Evolutionary conservation across 2,329 filamentous ascomycete species (phyloP).

Genomic region (Epichloe hybrida): DNA sequence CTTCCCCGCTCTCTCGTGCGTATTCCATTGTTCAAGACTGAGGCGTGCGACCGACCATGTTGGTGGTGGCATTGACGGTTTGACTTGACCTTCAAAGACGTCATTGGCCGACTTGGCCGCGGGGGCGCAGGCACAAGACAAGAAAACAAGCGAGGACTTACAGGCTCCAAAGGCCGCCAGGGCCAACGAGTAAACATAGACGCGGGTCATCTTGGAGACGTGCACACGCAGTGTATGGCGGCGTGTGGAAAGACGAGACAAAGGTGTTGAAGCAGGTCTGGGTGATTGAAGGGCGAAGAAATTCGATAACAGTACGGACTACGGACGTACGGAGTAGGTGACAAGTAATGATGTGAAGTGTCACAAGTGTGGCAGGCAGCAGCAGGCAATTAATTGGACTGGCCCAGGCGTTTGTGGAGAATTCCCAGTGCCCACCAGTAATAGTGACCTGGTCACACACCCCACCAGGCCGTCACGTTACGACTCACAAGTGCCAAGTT

Average conservation of each 20-base stretch:
- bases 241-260: not conserved
- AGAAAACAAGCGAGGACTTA: slow-evolving; percentile 17
- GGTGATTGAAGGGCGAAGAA: not conserved
- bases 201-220: slow-evolving; percentile 26
- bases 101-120: slow-evolving; percentile 8
- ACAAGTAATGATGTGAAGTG: not conserved
- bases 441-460: too few species aligned
- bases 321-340: not conserved
- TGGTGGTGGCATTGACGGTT: not conserved
- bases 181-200: slow-evolving; percentile 28
- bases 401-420: too few species aligned
- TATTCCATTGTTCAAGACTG: too few species aligned
- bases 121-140: not conserved
- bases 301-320: not conserved
- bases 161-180: slow-evolving; percentile 29
- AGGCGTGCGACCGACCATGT: not conserved
- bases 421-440: not conserved
- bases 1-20: too few species aligned
- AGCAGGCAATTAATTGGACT: too few species aligned
- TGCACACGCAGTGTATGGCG: not conserved
- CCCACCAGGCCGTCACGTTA: too few species aligned
- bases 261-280: not conserved
- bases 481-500: too few species aligned
- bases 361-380: not conserved
- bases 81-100: slow-evolving; percentile 7